A percentile compares a stretch with the other conserved stretches of the same genome.
Evolutionary conservation across 2,329 filamentous ascomycete species (phyloP).

Genomic region (Dryadomyces quercivorus): DNA sequence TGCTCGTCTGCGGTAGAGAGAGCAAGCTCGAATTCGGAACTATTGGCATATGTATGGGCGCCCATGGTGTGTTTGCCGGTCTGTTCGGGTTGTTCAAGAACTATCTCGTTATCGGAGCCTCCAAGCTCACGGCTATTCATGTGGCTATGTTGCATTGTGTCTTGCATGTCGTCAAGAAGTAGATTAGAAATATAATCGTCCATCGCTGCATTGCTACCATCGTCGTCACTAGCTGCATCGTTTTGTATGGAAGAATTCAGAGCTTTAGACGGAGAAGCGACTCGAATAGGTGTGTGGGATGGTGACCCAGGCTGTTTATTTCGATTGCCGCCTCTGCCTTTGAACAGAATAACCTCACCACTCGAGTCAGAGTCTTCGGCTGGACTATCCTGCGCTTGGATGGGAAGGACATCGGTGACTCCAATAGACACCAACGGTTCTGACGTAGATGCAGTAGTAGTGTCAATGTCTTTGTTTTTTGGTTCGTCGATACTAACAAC

Average conservation of each 20-base stretch:
- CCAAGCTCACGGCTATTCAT: constrained; percentile 29
- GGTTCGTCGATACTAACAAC: too few relatives aligned
- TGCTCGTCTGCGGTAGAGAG: constrained; percentile 18
- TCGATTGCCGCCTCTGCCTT: constrained; percentile 14
- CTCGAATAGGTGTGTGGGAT: not conserved
- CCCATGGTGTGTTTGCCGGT: not conserved
- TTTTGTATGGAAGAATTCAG: not conserved
- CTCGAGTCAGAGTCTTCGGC: constrained; percentile 40
- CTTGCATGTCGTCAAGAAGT: constrained; percentile 27
- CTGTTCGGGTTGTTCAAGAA: constrained; percentile 8
- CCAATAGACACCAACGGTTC: not conserved
- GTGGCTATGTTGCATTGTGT: constrained; percentile 13
- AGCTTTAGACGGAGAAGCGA: not conserved
- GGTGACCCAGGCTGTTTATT: not conserved
- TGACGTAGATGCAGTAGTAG: not conserved
- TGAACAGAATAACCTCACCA: constrained; percentile 62
- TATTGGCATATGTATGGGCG: constrained; percentile 6
- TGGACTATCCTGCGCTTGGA: not conserved
- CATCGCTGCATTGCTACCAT: constrained; percentile 40
- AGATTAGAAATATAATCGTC: constrained; percentile 64
- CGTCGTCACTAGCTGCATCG: constrained; percentile 8
- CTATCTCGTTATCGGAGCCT: constrained; percentile 27
- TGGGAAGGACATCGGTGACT: not conserved
- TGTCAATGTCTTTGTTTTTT: not conserved
- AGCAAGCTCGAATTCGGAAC: constrained; percentile 1